A percentile compares a stretch with the other conserved stretches of the same genome.
phyloP scores from a whole-genome alignment of 2,329 filamentous ascomycete genomes.

The Aspergillus sp. region DNA sequence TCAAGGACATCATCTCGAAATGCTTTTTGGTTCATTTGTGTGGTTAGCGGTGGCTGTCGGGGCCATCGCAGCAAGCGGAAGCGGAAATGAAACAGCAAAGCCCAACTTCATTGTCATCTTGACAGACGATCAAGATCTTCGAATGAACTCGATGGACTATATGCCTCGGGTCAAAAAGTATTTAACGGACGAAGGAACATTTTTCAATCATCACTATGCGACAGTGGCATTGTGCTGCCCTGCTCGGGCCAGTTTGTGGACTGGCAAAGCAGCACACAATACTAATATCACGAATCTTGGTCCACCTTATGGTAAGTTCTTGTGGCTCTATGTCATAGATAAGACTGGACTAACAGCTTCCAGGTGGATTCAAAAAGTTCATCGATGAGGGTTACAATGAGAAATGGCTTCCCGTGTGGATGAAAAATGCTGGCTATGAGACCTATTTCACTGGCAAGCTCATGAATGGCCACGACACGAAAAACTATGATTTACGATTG shows the following conservation, averaged over 20 bases:
- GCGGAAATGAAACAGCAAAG: not conserved
- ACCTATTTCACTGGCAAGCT: slow-evolving; percentile 55
- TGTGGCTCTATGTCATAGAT: not conserved
- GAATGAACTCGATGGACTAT: slow-evolving; percentile 55
- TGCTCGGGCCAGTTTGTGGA: slow-evolving; percentile 58
- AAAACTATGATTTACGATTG: slow-evolving; percentile 43
- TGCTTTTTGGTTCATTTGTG: too few species aligned
- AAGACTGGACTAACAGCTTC: not conserved
- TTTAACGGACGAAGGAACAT: slow-evolving; percentile 52
- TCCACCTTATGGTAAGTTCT: slow-evolving; percentile 42
- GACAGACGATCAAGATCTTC: slow-evolving; percentile 62
- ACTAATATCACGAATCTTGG: slow-evolving; percentile 59
- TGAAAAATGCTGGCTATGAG: slow-evolving; percentile 48
- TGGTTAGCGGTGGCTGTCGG: too few species aligned
- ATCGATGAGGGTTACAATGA: slow-evolving; percentile 47
- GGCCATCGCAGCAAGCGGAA: too few species aligned
- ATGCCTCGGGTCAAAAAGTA: slow-evolving; percentile 53
- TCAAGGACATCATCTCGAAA: too few species aligned
- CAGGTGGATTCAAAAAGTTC: slow-evolving; percentile 47
- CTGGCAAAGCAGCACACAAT: slow-evolving; percentile 61
- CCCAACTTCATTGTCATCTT: slow-evolving; percentile 62
- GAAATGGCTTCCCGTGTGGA: slow-evolving; percentile 48
- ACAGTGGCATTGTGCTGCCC: slow-evolving; percentile 64
- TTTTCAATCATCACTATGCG: slow-evolving; percentile 59
- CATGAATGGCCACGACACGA: slow-evolving; percentile 47